These are phyloP conservation scores for Coprinopsis cinerea DNA, from an alignment of 768 basidiomycete species.

Conservation along the genomic window DNA sequence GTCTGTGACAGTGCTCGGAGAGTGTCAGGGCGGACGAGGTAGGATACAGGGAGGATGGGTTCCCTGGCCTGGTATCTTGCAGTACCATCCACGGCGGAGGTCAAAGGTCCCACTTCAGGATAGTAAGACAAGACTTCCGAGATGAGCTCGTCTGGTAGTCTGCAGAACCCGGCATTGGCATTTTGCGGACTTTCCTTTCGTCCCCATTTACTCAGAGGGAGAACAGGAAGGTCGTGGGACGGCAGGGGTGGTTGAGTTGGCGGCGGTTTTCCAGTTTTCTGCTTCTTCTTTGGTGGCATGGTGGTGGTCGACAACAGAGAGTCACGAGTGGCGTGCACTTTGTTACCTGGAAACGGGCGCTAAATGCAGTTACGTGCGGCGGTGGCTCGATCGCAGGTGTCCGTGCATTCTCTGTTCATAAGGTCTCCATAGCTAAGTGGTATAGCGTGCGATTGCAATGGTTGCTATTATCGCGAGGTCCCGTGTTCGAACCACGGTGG, in stretches of 20 bases:
- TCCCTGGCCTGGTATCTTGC: too few species aligned
- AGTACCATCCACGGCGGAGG: neutral
- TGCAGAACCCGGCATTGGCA: slow-evolving; percentile 8
- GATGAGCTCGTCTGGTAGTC: slow-evolving; percentile 25
- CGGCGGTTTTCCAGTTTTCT: neutral
- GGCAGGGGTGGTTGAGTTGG: neutral
- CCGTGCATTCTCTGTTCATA: too few species aligned
- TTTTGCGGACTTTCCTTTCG: neutral
- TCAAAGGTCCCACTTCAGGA: slow-evolving; percentile 17
- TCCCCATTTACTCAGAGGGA: neutral
- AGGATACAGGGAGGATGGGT: slow-evolving; percentile 15
- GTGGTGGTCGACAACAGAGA: too few species aligned
- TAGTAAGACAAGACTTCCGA: slow-evolving; percentile 27
- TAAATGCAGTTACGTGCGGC: too few species aligned
- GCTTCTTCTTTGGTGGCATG: neutral
- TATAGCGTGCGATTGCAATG: slow-evolving; percentile 18
- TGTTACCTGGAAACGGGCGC: too few species aligned
- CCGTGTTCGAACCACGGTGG: slow-evolving; percentile 13
- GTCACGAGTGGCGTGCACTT: too few species aligned
- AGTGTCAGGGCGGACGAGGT: slow-evolving; percentile 22
- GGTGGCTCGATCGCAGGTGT: too few species aligned
- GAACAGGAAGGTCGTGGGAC: neutral
- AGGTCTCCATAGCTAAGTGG: slow-evolving; percentile 16
- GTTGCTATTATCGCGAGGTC: slow-evolving; percentile 10
- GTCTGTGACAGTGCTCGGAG: slow-evolving; percentile 31